These are phyloP conservation scores for Zygotorulaspora chibaensis DNA, from an alignment of 805 yeast genomes.

Conservation along the genomic window DNA sequence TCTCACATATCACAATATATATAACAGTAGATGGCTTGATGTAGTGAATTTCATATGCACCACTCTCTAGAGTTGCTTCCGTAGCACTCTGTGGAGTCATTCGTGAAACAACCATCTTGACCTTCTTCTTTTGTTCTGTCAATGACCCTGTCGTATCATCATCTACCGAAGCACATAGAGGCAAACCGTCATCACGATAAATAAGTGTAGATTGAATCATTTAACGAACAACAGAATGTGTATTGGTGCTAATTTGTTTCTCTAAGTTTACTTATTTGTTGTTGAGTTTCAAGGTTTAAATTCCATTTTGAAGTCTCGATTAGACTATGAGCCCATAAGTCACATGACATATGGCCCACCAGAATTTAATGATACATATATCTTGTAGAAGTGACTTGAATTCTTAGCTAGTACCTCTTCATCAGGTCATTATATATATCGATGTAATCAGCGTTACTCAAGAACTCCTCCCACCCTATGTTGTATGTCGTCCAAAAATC, in stretches of 20 bases:
- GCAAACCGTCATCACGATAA: slow-evolving; percentile 71
- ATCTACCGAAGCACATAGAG: slow-evolving; percentile 88
- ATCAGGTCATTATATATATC: slow-evolving; percentile 5
- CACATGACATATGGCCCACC: not conserved
- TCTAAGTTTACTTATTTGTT: not conserved
- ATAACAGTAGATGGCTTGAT: slow-evolving; percentile 59
- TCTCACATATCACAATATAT: slow-evolving; percentile 74
- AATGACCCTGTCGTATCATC: slow-evolving; percentile 61
- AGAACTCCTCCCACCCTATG: slow-evolving; percentile 20
- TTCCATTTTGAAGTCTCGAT: not conserved
- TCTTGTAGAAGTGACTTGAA: not conserved
- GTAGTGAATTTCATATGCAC: slow-evolving; percentile 69
- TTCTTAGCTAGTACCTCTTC: not conserved
- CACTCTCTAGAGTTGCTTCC: slow-evolving; percentile 80
- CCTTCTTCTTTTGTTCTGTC: slow-evolving; percentile 75
- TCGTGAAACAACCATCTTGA: slow-evolving; percentile 69
- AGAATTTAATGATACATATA: not conserved
- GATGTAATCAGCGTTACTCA: slow-evolving; percentile 7
- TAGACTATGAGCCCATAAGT: not conserved
- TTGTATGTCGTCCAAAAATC: slow-evolving; percentile 27
- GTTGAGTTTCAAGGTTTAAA: not conserved
- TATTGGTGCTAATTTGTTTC: no score
- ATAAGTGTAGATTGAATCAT: slow-evolving; percentile 69
- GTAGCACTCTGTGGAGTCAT: slow-evolving; percentile 76
- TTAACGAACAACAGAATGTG: not conserved